Evolutionary conservation across 202 grass and related monocot genomes (phyloP), one percentile per base, ranked within the genome.

Genomic region (Dendrocalamus latiflorus): DNA sequence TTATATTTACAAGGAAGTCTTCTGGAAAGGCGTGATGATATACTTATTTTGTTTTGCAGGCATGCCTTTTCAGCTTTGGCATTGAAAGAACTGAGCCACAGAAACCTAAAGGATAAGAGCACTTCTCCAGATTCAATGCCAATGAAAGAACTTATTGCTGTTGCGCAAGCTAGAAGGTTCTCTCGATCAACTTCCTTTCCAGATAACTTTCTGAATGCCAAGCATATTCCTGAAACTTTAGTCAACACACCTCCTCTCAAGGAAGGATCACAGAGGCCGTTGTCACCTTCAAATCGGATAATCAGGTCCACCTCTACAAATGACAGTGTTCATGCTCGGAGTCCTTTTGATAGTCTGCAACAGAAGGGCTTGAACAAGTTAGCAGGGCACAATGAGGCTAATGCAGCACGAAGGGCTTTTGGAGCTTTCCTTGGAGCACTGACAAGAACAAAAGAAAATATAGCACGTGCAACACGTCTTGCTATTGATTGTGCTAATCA

Each of bases 391-490:
- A 84, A 68, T n/a, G 93, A 94, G 86, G 91, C 89, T 33, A 86
- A 82, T 83, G 85, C 80, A 62, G 87, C 93, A 80, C 79, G 87
- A 57, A 93, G 84, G 76, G 72, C 91, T 81, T 95, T 99, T 76
- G 90, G 90, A 91, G 88, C 86, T 81, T 93, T 94, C 67, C 80
- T 99, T 64, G 69, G 83, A 72, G 92, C 81, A 17, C 60, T 95
- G 41, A 90, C 96, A 62, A 93, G 96, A 86, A 94, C 96, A 72
- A 99, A 99, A 85, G 96, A 99, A 30, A 95, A 86, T 86, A 99
- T 99, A 87, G 87, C 93, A 44, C 91, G 89, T 17, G 96, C 96
- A 57, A 99, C 96, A 20, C 93, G 91, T 47, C 85, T 99, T 86
- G 96, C 96, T 77, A 95, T 99, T 81, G 93, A 99, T 18, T 99